Evolutionary conservation across 352 stramenopile species (phyloP), one percentile per base, ranked within the genome.

Genomic region (Globisporangium lucens): DNA sequence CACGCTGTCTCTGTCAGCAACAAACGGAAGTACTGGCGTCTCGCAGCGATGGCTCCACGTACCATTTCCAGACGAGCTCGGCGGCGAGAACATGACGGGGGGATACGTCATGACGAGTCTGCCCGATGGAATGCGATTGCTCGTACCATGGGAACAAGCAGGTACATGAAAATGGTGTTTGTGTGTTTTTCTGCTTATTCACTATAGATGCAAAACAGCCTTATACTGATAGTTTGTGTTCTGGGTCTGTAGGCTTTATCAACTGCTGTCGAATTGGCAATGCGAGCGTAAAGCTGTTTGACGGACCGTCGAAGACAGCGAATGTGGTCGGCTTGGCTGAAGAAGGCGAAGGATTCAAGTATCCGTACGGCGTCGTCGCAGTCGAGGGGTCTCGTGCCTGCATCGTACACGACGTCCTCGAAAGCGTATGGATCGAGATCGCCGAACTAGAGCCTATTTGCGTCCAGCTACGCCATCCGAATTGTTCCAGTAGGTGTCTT

Each of bases 21-120:
- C 24, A 17, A 22, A 30, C 24, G 59, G 15, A 53, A 67, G 20
- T 8, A 6, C 20, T 52, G 43, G n/a, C 27, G 51, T 27, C n/a
- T 22, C 49, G 29, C 64, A 82, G 56, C 71, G 66, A 29, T 93
- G 84, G 84, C 71, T 91, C 13, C 80, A 83, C 30, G 84, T 93
- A 29, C 63, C 59, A 9, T 79, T 85, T 59, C 66, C 56, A 10
- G 76, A 87, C 36, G 64, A 71, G 15, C 30, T 46, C 4, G 72
- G 73, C 2, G 70, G 71, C 30, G 70, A 78, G 43, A 8, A 9
- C 10, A 71, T 60, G 20, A 63, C 74, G 15, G 67, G 75, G 46
- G 82, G 79, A 2, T 93, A 79, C 51, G 63, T 93, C 33, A 87
- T 93, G 82, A 70, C 78, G 20, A 64, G 53, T 38, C 51, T 89